Base-by-base conservation (phyloP, 257 asterid species). In the Gentiana macrophylla region DNA sequence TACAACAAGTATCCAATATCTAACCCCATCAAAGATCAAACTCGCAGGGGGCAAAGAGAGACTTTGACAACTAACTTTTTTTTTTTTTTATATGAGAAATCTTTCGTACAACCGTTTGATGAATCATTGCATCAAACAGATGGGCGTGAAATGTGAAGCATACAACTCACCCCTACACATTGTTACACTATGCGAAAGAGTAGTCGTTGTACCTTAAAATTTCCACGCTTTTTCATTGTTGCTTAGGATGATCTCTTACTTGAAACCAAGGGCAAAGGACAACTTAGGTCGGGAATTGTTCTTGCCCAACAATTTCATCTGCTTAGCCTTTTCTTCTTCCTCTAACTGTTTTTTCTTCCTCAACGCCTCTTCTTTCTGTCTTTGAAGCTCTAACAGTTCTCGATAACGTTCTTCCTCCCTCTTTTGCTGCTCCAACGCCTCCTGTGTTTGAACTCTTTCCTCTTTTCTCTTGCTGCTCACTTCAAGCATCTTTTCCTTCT, bases 251-350 rank as follows among this genome's bases (percentile, higher is more conserved):
- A 24, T 24, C 24, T 24, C 24, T 24, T 75, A 87, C 76, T 92
- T 92, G 67, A 88, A 61, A 50, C 91, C 73, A 4, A 92, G 56
- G 52, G 89, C 95, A 65, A 92, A 92, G 0, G 99, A 86, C 63
- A 89, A 35, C 78, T 89, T 92, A 0, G 99, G 99, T 48, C 99
- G 84, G 32, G 97, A 83, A 49, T 92, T 92, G 69, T 92, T 86
- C 92, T 92, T 92, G 50, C 99, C 99, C 73, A 86, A 72, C 71
- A 89, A 47, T 76, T 80, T 83, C 75, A 88, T 82, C 70, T 83
- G 99, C 59, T 92, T 92, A 1, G 91, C 81, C 15, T 86, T 76
- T 74, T 89, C 99, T 80, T 92, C 99, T 61, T 89, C 99, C 69
- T 93, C 99, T 64, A 83, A 79, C 62, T 80, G 89, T 61, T 80